Percentiles rank a stretch among this genome's conserved stretches.
phyloP scores from a whole-genome alignment of 1,284 basidiomycete genomes.

The Ceratobasidium sp. region DNA sequence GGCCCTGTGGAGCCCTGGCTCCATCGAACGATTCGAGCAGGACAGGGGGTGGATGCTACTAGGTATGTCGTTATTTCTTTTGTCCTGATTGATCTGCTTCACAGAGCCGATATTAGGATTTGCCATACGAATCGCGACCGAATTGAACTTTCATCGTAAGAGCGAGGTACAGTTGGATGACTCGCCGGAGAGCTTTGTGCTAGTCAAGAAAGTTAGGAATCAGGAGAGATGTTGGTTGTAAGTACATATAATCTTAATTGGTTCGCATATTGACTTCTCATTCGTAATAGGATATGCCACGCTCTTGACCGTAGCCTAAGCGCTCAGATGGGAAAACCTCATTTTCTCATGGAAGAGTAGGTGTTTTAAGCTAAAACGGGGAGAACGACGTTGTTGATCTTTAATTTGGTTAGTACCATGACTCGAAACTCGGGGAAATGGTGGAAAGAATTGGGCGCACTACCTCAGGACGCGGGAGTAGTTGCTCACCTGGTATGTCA shows the following conservation, averaged over 20 bases:
- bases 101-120: slow-evolving; percentile 56
- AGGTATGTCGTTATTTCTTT: slow-evolving; percentile 78
- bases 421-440: slow-evolving; percentile 86
- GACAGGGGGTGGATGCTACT: slow-evolving; percentile 95
- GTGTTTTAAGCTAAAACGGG: slow-evolving; percentile 60
- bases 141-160: slow-evolving; percentile 95
- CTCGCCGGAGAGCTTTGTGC: slow-evolving; percentile 78
- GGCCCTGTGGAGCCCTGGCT: slow-evolving; percentile 87
- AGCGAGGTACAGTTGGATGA: slow-evolving; percentile 76
- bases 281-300: slow-evolving; percentile 74
- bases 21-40: slow-evolving; percentile 94
- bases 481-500: slow-evolving; percentile 73
- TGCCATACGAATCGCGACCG: slow-evolving; percentile 84
- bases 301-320: slow-evolving; percentile 90
- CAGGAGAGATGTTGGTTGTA: slow-evolving; percentile 92
- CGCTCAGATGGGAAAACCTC: slow-evolving; percentile 93
- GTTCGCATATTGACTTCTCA: not conserved
- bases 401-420: slow-evolving; percentile 71
- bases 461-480: slow-evolving; percentile 73
- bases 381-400: slow-evolving; percentile 48
- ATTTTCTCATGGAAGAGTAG: slow-evolving; percentile 87
- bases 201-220: slow-evolving; percentile 89
- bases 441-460: slow-evolving; percentile 72
- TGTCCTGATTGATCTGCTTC: not conserved
- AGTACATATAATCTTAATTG: slow-evolving; percentile 9